These are phyloP conservation scores for Eucalyptus grandis DNA, from an alignment of 345 rosid species.

Conservation along the genomic window DNA sequence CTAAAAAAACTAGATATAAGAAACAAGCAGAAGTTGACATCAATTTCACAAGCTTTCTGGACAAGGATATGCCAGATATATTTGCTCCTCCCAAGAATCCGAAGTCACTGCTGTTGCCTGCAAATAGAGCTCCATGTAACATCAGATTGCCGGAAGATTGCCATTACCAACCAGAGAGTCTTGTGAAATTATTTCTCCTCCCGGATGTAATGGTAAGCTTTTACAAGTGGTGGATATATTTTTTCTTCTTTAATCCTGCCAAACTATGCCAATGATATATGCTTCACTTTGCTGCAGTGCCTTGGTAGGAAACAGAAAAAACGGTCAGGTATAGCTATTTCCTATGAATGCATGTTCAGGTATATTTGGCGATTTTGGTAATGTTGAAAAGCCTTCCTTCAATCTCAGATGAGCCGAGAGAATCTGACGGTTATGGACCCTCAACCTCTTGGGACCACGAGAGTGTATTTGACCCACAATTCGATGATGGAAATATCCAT, in stretches of 20 bases:
- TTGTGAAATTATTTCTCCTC: slow-evolving; percentile 77
- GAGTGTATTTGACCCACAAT: slow-evolving; percentile 33
- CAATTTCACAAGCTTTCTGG: slow-evolving; percentile 70
- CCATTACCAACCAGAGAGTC: slow-evolving; percentile 91
- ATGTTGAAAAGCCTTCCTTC: not conserved
- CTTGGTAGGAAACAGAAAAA: slow-evolving; percentile 60
- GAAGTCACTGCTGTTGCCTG: slow-evolving; percentile 63
- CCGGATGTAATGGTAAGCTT: slow-evolving; percentile 67
- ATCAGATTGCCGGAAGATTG: slow-evolving; percentile 93
- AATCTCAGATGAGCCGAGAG: slow-evolving; percentile 41
- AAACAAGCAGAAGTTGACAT: slow-evolving; percentile 57
- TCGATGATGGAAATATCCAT: slow-evolving; percentile 40
- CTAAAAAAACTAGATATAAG: slow-evolving; percentile 52
- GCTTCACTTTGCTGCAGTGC: slow-evolving; percentile 50
- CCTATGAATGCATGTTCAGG: not conserved
- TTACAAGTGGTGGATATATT: not conserved
- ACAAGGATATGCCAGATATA: slow-evolving; percentile 45
- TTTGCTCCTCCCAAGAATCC: slow-evolving; percentile 83
- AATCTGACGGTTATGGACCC: slow-evolving; percentile 35
- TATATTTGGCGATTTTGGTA: not conserved
- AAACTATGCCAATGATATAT: not conserved
- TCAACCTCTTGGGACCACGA: slow-evolving; percentile 56
- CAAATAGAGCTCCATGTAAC: slow-evolving; percentile 45
- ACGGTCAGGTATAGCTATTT: slow-evolving; percentile 35
- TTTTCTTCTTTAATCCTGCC: not conserved